These are phyloP conservation scores for Camelina neglecta DNA, from an alignment of 345 rosid species.

Conservation along the genomic window DNA sequence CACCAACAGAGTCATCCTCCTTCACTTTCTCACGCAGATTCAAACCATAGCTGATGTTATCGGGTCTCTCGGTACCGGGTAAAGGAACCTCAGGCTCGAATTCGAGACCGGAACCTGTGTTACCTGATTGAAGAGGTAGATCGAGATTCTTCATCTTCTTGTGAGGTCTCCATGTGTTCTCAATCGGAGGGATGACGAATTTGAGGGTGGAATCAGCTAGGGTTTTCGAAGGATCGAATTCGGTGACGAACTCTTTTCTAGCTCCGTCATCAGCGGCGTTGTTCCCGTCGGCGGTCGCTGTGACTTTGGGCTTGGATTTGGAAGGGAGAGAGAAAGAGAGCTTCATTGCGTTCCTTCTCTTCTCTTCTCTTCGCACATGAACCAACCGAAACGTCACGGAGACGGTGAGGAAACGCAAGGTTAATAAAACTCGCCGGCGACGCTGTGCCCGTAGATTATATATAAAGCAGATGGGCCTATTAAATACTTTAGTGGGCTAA, in stretches of 20 bases:
- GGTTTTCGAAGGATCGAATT: conserved; percentile 63
- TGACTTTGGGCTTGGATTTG: conserved; percentile 48
- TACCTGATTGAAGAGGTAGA: conserved; percentile 47
- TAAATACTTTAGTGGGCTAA: no score
- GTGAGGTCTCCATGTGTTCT: conserved; percentile 58
- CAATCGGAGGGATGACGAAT: conserved; percentile 60
- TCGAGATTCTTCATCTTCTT: conserved; percentile 74
- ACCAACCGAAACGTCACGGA: neutral
- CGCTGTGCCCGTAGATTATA: no score
- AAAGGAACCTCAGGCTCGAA: conserved; percentile 55
- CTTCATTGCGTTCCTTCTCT: conserved; percentile 49
- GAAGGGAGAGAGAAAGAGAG: conserved; percentile 65
- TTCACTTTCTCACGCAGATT: conserved; percentile 53
- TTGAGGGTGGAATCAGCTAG: conserved; percentile 39
- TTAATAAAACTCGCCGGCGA: conserved; percentile 10
- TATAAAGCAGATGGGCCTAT: no score
- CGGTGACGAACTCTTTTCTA: conserved; percentile 54
- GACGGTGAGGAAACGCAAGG: conserved; percentile 13
- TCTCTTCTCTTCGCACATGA: conserved; percentile 1
- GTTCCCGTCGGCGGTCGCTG: conserved; percentile 18
- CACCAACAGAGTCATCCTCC: neutral
- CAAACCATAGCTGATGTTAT: conserved; percentile 60
- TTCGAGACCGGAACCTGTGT: conserved; percentile 48
- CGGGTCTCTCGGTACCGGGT: conserved; percentile 28
- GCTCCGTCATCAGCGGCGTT: conserved; percentile 38